phyloP scores from a whole-genome alignment of 1,139 yeast species.

The Debaryomyces udenii region DNA sequence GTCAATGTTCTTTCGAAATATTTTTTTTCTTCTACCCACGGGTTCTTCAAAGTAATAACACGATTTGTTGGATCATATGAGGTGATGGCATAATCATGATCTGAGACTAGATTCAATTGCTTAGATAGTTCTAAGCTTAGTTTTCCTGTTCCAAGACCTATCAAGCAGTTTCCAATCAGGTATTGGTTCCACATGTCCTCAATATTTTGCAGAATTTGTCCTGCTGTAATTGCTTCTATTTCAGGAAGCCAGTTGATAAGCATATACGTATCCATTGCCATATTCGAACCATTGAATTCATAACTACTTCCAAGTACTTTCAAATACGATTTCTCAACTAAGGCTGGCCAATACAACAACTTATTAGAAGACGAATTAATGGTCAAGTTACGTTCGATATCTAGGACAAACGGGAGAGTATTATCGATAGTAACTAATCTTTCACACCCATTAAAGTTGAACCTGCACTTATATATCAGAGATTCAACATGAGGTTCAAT shows the following conservation, averaged over 20 bases:
- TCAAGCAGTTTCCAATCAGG: slow-evolving; percentile 41
- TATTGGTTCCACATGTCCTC: slow-evolving; percentile 36
- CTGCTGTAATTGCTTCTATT: slow-evolving; percentile 41
- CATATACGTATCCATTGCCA: slow-evolving; percentile 70
- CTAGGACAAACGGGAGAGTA: slow-evolving; percentile 34
- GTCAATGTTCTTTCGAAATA: slow-evolving; percentile 22
- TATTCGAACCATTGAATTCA: slow-evolving; percentile 73
- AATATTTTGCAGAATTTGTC: slow-evolving; percentile 26
- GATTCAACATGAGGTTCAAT: slow-evolving; percentile 32
- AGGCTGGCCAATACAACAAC: slow-evolving; percentile 63
- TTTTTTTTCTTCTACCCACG: slow-evolving; percentile 40
- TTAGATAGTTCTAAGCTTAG: slow-evolving; percentile 40
- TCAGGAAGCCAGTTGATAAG: slow-evolving; percentile 80
- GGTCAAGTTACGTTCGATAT: slow-evolving; percentile 27
- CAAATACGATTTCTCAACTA: slow-evolving; percentile 77
- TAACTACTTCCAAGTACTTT: slow-evolving; percentile 64
- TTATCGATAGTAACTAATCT: slow-evolving; percentile 57
- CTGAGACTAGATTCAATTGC: slow-evolving; percentile 48
- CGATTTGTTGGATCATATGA: slow-evolving; percentile 11
- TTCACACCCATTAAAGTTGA: slow-evolving; percentile 60
- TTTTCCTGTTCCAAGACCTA: slow-evolving; percentile 74
- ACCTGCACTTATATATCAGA: slow-evolving; percentile 37
- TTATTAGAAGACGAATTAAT: slow-evolving; percentile 46
- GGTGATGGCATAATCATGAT: slow-evolving; percentile 70
- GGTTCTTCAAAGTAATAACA: slow-evolving; percentile 49